Conservation (phyloP, 768 basidiomycete species). For the Podaxis mareebaensis region DNA sequence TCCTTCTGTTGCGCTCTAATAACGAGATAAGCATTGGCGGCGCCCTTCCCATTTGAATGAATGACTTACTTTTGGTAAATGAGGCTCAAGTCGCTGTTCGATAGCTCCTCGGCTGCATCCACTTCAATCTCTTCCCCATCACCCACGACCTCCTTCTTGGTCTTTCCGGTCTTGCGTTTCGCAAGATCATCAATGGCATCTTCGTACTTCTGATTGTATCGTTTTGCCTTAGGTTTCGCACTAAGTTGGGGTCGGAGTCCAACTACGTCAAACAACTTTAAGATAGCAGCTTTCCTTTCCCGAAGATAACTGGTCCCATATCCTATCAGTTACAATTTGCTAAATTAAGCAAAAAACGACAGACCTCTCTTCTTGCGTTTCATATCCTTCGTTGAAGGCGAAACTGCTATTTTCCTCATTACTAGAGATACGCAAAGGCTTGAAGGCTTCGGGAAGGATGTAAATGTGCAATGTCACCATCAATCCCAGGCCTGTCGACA, state of each 20-base stretch:
- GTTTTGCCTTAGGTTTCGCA: conserved; percentile 34
- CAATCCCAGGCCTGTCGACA: conserved; percentile 76
- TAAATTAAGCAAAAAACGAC: conserved; percentile 2
- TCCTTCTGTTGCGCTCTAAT: conserved; percentile 84
- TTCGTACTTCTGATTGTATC: conserved; percentile 34
- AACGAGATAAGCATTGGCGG: conserved; percentile 6
- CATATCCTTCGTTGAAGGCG: conserved; percentile 77
- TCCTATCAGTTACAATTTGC: neutral
- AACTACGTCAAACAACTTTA: conserved; percentile 71
- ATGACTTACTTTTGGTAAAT: conserved; percentile 78
- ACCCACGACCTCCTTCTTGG: conserved; percentile 66
- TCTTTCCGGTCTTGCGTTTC: conserved; percentile 40
- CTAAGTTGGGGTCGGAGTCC: conserved; percentile 65
- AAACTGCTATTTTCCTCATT: neutral
- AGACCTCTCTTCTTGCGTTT: conserved; percentile 75
- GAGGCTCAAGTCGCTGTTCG: conserved; percentile 74
- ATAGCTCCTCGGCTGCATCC: conserved; percentile 80
- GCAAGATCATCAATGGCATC: conserved; percentile 43
- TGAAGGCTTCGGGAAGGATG: conserved; percentile 70
- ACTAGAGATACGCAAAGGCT: conserved; percentile 17
- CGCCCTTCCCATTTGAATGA: neutral
- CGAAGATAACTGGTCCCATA: conserved; percentile 50
- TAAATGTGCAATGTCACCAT: conserved; percentile 77
- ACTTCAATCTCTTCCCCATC: conserved; percentile 84
- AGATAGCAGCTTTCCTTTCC: conserved; percentile 75